Evolutionary conservation across 441 rosid species (phyloP), one percentile per base, ranked within the genome.

Genomic region (Omphalea diandra): DNA sequence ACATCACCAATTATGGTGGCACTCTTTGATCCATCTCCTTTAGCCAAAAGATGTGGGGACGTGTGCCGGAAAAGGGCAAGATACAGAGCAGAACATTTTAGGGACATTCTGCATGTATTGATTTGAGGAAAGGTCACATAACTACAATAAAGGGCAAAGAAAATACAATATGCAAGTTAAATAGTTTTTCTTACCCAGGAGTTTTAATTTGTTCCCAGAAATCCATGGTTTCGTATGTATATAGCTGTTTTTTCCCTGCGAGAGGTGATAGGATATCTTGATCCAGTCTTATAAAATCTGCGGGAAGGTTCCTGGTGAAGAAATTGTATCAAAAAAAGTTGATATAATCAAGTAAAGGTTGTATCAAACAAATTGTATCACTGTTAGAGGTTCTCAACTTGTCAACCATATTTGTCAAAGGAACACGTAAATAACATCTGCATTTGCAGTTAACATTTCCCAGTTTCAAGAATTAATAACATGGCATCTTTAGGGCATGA

Each of bases 201-300:
- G 97, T 86, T 77, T 94, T 94, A 44, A 94, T 90, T 82, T 94
- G 98, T 83, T 94, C 98, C 97, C 97, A 94, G 79, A 90, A 91
- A 73, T 90, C 93, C 90, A 74, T 80, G 38, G 98, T 91, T 75
- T 90, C 94, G 27, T 91, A 90, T 46, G 91, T 86, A 73, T 88
- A 94, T 3, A 94, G 77, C 75, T 80, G 88, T 71, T 88, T 94
- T 85, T 94, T 90, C 63, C 98, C 98, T 5, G 97, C 92, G 68
- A 94, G 88, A 77, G 97, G 98, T 71, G 97, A 84, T 63, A 91
- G 80, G 69, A 94, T 91, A 72, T 90, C 98, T 80, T 94, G 98
- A 83, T 94, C 98, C 79, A 94, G 77, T 80, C 98, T 83, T 58
- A 94, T 89, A 83, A 85, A 94, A 79, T 94, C 93, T 4, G 87